These are phyloP conservation scores for Hebeloma cylindrosporum DNA, from an alignment of 768 basidiomycete genomes.

Conservation along the genomic window DNA sequence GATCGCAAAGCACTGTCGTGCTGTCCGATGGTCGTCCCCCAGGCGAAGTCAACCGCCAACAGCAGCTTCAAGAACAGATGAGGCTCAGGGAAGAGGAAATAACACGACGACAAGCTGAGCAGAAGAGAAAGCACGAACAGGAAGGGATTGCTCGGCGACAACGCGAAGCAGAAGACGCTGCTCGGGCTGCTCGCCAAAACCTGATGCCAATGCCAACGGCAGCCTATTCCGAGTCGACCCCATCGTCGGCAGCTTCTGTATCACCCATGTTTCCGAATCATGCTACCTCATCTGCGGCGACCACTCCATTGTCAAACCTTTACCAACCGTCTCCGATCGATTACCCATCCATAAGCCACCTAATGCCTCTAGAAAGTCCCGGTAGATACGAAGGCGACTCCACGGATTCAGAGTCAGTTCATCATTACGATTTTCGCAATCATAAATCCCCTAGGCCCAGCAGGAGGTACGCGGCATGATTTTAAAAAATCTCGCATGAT, in stretches of 20 bases:
- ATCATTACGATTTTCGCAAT: slow-evolving; percentile 27
- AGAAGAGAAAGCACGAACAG: slow-evolving; percentile 50
- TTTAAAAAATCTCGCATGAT: slow-evolving; percentile 19
- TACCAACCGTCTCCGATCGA: slow-evolving; percentile 22
- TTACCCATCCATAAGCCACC: slow-evolving; percentile 19
- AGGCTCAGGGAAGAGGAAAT: slow-evolving; percentile 50
- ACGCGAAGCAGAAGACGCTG: slow-evolving; percentile 56
- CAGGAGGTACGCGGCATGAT: slow-evolving; percentile 34
- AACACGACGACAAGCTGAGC: slow-evolving; percentile 31
- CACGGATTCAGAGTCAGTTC: slow-evolving; percentile 45
- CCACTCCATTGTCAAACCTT: slow-evolving; percentile 19
- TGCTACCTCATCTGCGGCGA: slow-evolving; percentile 15
- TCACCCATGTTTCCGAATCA: slow-evolving; percentile 18
- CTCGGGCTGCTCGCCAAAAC: slow-evolving; percentile 42
- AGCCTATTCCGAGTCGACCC: slow-evolving; percentile 15
- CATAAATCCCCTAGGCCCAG: slow-evolving; percentile 46
- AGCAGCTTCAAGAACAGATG: slow-evolving; percentile 40
- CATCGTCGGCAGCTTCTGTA: slow-evolving; percentile 14
- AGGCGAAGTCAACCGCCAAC: slow-evolving; percentile 17
- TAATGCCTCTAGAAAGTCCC: slow-evolving; percentile 69
- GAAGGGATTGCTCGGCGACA: slow-evolving; percentile 59
- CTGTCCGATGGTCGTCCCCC: slow-evolving; percentile 24
- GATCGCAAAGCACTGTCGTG: slow-evolving; percentile 29
- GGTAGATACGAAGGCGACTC: slow-evolving; percentile 49
- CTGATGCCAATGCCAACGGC: slow-evolving; percentile 15